phyloP scores from a whole-genome alignment of 805 yeast species.

The Lipomyces yamadae region DNA sequence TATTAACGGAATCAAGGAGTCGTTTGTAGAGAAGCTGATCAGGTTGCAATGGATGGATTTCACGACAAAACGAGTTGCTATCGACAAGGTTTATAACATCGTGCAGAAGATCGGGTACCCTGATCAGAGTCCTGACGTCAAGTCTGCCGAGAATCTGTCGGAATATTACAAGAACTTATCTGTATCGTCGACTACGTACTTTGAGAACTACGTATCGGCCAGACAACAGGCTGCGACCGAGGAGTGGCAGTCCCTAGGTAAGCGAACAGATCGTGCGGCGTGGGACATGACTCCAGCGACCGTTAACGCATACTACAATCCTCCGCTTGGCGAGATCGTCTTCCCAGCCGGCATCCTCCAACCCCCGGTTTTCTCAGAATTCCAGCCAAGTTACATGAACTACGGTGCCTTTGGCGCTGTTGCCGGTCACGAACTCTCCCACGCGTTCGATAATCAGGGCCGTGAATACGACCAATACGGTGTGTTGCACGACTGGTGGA shows the following conservation, averaged over 20 bases:
- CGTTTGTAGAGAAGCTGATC: slow-evolving; percentile 29
- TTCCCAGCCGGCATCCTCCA: slow-evolving; percentile 38
- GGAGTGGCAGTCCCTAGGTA: slow-evolving; percentile 31
- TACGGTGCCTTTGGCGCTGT: slow-evolving; percentile 38
- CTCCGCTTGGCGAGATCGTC: slow-evolving; percentile 37
- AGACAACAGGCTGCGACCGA: slow-evolving; percentile 32
- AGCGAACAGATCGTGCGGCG: slow-evolving; percentile 34
- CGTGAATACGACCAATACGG: slow-evolving; percentile 36
- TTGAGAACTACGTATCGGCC: slow-evolving; percentile 35
- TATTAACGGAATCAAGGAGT: slow-evolving; percentile 33
- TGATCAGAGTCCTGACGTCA: slow-evolving; percentile 29
- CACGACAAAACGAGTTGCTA: slow-evolving; percentile 34
- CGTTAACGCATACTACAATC: slow-evolving; percentile 39
- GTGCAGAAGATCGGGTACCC: slow-evolving; percentile 39
- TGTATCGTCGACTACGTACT: slow-evolving; percentile 25
- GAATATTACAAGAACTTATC: slow-evolving; percentile 29
- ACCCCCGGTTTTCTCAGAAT: slow-evolving; percentile 36
- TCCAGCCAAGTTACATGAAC: slow-evolving; percentile 36
- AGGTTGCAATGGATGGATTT: slow-evolving; percentile 36
- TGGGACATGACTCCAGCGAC: slow-evolving; percentile 38
- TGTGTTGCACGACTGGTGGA: slow-evolving; percentile 37
- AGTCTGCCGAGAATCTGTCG: slow-evolving; percentile 32
- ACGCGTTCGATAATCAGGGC: slow-evolving; percentile 38
- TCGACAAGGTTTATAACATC: slow-evolving; percentile 31
- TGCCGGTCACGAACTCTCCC: slow-evolving; percentile 38